Evolutionary conservation across 2,329 filamentous ascomycete species (phyloP).

Genomic region (Capronia coronata): DNA sequence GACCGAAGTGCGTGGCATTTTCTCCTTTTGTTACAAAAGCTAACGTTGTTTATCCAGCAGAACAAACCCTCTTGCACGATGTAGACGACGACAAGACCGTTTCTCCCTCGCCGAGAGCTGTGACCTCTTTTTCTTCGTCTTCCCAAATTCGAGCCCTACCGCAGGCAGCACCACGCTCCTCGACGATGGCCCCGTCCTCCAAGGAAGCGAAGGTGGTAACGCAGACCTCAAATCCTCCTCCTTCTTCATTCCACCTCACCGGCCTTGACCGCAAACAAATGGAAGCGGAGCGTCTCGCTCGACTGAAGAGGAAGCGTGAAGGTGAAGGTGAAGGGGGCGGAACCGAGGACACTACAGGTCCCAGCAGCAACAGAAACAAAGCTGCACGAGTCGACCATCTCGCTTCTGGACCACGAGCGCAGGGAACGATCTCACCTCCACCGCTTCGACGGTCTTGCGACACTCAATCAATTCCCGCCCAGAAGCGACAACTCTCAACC

Average conservation of each 20-base stretch:
- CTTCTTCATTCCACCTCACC: constrained; percentile 26
- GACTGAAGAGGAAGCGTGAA: constrained; percentile 58
- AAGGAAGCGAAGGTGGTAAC: background rate
- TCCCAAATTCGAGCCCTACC: background rate
- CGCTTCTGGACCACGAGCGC: background rate
- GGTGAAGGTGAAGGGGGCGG: constrained; percentile 33
- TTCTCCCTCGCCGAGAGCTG: background rate
- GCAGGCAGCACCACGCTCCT: background rate
- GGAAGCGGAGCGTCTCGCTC: constrained; percentile 74
- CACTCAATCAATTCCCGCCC: background rate
- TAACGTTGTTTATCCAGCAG: background rate
- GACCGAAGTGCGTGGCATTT: too few species aligned
- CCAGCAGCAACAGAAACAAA: background rate
- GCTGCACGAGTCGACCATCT: background rate
- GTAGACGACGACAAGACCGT: background rate
- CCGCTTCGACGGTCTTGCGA: background rate
- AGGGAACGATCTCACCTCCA: background rate
- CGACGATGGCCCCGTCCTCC: background rate
- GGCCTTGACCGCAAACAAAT: constrained; percentile 71
- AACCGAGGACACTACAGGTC: too few species aligned
- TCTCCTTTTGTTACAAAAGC: background rate
- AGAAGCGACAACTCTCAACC: background rate
- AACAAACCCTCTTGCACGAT: background rate
- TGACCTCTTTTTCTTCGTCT: too few species aligned
- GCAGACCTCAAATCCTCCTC: background rate